Evolutionary conservation across 352 stramenopile species (phyloP), one percentile per base, ranked within the genome.

Genomic region (Pythium rhizo-oryzae): DNA sequence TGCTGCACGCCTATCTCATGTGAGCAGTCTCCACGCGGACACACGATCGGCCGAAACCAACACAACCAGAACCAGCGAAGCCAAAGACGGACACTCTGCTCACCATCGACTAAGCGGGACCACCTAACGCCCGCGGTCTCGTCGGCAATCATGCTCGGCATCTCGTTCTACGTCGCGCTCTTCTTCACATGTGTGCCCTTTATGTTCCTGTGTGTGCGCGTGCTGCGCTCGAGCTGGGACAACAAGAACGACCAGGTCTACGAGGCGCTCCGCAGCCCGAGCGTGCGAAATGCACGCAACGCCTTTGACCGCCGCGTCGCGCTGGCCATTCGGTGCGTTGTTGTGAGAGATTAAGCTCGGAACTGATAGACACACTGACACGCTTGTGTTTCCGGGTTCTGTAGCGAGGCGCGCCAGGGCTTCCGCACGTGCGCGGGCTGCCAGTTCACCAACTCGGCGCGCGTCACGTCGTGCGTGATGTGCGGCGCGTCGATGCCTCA

Each of bases 211-310:
- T 62, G 62, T 33, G 44, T 63, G 53, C 62, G 62, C 19, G 39
- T 46, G 54, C 43, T 67, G 37, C 59, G 65, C 51, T 57, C 65
- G 24, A 62, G 57, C 24, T 71, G 65, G 65, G 65, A 71, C 65
- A 66, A 65, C 41, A 71, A 71, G 59, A 72, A 67, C 51, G 58
- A 64, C 57, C n/a, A 66, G 15, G 65, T 71, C 23, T 71, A 71
- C 65, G 65, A 65, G 41, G 65, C 65, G 65, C 57, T 71, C 28
- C 65, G 65, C n/a, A 71, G 65, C 39, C 65, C 65, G 21, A 71
- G 65, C 23, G 65, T 71, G 25, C 65, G 65, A 8, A 61, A 71
- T 19, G 65, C 65, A 1, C 56, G 56, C 49, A 71, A 71, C 35
- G 63, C 63, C 7, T 65, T 70, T 24, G 55, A 70, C 35, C 44